Conservation (phyloP, 2,329 filamentous ascomycete species). For the Neophaeococcomyces mojaviensis region DNA sequence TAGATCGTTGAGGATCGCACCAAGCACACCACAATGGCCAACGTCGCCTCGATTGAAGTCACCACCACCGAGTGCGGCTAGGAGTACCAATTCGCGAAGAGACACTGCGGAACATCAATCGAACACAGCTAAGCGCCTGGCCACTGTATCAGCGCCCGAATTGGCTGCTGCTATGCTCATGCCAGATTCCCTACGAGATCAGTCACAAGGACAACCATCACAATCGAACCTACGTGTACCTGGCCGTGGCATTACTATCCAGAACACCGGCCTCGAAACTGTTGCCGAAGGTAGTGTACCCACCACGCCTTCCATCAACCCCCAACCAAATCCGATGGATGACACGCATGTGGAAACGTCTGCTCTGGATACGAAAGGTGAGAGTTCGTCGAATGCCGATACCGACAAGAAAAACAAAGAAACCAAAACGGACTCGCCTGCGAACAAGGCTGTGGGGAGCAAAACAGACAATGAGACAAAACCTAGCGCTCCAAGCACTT, state of each 20-base stretch:
- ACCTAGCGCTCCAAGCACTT: constrained; percentile 26
- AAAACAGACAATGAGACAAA: constrained; percentile 32
- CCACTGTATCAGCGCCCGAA: constrained; percentile 16
- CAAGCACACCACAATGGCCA: constrained; percentile 61
- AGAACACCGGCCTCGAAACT: constrained; percentile 66
- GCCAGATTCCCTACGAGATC: constrained; percentile 18
- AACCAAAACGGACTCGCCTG: constrained; percentile 14
- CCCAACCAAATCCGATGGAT: constrained; percentile 23
- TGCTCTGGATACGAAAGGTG: constrained; percentile 36
- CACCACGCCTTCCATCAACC: constrained; percentile 54
- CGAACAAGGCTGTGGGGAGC: constrained; percentile 36
- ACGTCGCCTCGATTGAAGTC: constrained; percentile 70
- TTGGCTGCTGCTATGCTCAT: constrained; percentile 14
- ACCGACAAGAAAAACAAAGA: neutral
- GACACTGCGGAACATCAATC: constrained; percentile 40
- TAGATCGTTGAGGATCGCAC: constrained; percentile 50
- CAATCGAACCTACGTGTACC: constrained; percentile 47
- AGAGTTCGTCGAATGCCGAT: neutral
- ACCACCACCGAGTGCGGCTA: constrained; percentile 53
- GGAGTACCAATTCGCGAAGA: constrained; percentile 31
- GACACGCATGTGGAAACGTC: constrained; percentile 32
- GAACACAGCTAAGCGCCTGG: constrained; percentile 41
- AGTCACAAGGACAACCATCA: constrained; percentile 39
- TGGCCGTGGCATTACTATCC: constrained; percentile 52
- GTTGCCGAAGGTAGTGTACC: constrained; percentile 83